These are phyloP conservation scores for Tremella yokohamensis DNA, from an alignment of 768 basidiomycete genomes.

Conservation along the genomic window DNA sequence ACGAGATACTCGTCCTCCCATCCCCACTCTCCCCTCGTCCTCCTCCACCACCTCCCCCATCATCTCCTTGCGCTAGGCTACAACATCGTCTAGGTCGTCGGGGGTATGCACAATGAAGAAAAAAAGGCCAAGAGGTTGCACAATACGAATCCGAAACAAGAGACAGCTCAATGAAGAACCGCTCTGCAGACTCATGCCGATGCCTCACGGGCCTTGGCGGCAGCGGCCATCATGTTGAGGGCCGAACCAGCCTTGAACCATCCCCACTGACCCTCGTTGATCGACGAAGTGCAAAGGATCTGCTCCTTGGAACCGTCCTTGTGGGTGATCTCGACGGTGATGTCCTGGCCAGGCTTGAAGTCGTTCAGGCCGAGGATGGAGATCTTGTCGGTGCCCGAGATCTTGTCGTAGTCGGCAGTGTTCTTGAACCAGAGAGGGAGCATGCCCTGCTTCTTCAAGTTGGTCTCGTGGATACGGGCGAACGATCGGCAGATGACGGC, in stretches of 20 bases:
- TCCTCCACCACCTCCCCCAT: too few relatives aligned
- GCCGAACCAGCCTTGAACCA: constrained; percentile 94
- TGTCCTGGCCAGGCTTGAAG: constrained; percentile 87
- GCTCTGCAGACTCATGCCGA: background rate
- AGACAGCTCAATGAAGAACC: too few relatives aligned
- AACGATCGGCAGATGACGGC: constrained; percentile 96
- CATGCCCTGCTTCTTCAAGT: constrained; percentile 96
- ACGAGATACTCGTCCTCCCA: too few relatives aligned
- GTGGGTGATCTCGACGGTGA: constrained; percentile 79
- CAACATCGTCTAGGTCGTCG: too few relatives aligned
- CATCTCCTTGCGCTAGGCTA: too few relatives aligned
- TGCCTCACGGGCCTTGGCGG: constrained; percentile 38
- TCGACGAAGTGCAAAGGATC: constrained; percentile 79
- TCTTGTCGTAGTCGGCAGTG: constrained; percentile 89
- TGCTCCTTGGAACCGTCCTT: constrained; percentile 72
- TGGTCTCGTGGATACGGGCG: constrained; percentile 83
- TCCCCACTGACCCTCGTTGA: constrained; percentile 94
- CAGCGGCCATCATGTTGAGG: constrained; percentile 50
- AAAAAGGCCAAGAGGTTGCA: too few relatives aligned
- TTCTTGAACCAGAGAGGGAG: constrained; percentile 90
- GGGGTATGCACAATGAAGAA: too few relatives aligned
- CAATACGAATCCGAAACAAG: too few relatives aligned
- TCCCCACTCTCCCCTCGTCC: too few relatives aligned
- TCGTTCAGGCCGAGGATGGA: constrained; percentile 81
- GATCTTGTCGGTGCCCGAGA: constrained; percentile 80